Percentiles rank a stretch among this genome's conserved stretches.
These are phyloP conservation scores for Amanita polypyramis DNA, from an alignment of 768 basidiomycete species.

Conservation along the genomic window DNA sequence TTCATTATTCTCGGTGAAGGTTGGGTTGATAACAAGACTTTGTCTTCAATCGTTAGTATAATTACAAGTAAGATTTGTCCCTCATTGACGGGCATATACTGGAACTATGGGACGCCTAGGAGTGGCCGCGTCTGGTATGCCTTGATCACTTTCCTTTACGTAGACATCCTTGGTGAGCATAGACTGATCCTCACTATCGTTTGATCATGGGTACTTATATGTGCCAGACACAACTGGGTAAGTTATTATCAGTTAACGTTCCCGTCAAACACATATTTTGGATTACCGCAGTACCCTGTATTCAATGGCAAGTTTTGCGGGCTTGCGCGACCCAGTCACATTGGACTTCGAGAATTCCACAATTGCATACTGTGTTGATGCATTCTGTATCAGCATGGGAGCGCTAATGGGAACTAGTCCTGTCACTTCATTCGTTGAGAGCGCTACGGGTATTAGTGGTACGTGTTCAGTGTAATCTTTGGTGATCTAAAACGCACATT, in stretches of 20 bases:
- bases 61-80: slow-evolving; percentile 26
- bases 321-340: slow-evolving; percentile 76
- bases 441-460: slow-evolving; percentile 72
- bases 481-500: not conserved
- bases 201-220: not conserved
- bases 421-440: slow-evolving; percentile 77
- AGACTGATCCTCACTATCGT: not conserved
- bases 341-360: slow-evolving; percentile 82
- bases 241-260: not conserved
- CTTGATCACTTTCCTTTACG: slow-evolving; percentile 81
- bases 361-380: slow-evolving; percentile 75
- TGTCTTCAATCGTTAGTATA: slow-evolving; percentile 28
- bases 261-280: not conserved
- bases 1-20: slow-evolving; percentile 5
- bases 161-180: slow-evolving; percentile 64
- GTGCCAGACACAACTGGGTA: slow-evolving; percentile 42
- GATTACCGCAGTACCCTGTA: slow-evolving; percentile 59
- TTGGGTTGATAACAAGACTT: not conserved
- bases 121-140: slow-evolving; percentile 83
- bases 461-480: slow-evolving; percentile 12
- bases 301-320: slow-evolving; percentile 87
- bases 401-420: slow-evolving; percentile 73
- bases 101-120: slow-evolving; percentile 17
- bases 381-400: slow-evolving; percentile 73
- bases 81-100: slow-evolving; percentile 4